Conservation (phyloP, 2,329 filamentous ascomycete species). For the Sclerotinia subarctica region DNA sequence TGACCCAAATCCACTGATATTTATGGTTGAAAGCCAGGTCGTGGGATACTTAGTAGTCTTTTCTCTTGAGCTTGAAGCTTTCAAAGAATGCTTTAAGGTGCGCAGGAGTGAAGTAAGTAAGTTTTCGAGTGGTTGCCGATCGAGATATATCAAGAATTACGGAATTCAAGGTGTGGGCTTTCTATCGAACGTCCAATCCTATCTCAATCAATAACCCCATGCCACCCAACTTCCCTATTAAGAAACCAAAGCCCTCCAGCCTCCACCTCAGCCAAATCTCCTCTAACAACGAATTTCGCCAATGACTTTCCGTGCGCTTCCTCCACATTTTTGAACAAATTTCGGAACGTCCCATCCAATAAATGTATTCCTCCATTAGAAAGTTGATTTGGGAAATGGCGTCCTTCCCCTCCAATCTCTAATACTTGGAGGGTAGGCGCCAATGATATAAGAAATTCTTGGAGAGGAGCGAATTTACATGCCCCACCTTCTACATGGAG, state of each 20-base stretch:
- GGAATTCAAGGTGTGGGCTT: neutral
- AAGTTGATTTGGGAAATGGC: constrained; percentile 42
- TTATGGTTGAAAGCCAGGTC: constrained; percentile 70
- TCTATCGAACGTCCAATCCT: neutral
- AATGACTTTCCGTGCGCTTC: constrained; percentile 40
- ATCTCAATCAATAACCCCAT: constrained; percentile 1
- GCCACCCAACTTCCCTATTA: constrained; percentile 6
- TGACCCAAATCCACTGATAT: constrained; percentile 73
- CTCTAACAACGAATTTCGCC: constrained; percentile 46
- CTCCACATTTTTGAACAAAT: constrained; percentile 44
- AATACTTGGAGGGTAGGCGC: constrained; percentile 41
- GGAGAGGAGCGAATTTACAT: neutral
- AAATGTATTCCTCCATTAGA: constrained; percentile 47
- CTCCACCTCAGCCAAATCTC: constrained; percentile 37
- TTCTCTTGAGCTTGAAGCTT: neutral
- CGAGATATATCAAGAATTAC: neutral
- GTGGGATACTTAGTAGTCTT: constrained; percentile 60
- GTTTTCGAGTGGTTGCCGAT: no score
- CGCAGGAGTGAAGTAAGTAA: neutral
- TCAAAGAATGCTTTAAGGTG: neutral
- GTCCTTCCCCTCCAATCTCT: constrained; percentile 46
- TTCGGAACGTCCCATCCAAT: constrained; percentile 45
- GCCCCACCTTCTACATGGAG: constrained; percentile 9
- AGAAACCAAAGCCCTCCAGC: constrained; percentile 27
- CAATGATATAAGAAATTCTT: neutral